A percentile compares a stretch with the other conserved stretches of the same genome.
phyloP scores from a whole-genome alignment of 257 asterid species.

The Rhazya stricta region DNA sequence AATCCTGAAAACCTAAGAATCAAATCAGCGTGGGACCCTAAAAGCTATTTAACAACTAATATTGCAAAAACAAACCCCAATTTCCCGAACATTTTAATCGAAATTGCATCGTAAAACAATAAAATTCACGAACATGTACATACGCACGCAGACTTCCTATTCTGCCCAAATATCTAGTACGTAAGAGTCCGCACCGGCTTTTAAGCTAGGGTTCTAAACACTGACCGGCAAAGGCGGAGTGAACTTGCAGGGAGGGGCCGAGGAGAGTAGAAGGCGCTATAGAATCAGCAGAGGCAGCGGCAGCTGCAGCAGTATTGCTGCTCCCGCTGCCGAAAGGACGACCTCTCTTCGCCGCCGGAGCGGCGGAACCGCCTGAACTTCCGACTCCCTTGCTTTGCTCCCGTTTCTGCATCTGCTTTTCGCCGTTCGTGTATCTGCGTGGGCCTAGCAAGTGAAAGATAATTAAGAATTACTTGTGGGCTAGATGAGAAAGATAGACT shows the following conservation, averaged over 20 bases:
- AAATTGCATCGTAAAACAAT: background rate
- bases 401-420: constrained; percentile 73
- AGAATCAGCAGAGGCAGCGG: constrained; percentile 49
- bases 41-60: background rate
- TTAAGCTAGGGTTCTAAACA: constrained; percentile 27
- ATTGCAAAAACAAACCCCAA: background rate
- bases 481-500: background rate
- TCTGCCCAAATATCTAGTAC: background rate
- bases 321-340: constrained; percentile 78
- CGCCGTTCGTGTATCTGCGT: background rate
- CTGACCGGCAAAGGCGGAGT: constrained; percentile 86
- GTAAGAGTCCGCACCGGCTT: background rate
- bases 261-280: constrained; percentile 70
- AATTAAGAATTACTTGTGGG: background rate
- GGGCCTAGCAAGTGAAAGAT: background rate
- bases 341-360: constrained; percentile 84
- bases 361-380: constrained; percentile 56
- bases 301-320: constrained; percentile 32
- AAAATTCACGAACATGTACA: background rate
- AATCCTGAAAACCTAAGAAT: background rate
- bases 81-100: background rate
- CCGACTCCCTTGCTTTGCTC: constrained; percentile 71
- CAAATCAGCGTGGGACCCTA: background rate
- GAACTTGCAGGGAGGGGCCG: constrained; percentile 91
- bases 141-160: background rate